These are phyloP conservation scores for Saitozyma podzolica DNA, from an alignment of 768 basidiomycete species.

Conservation along the genomic window DNA sequence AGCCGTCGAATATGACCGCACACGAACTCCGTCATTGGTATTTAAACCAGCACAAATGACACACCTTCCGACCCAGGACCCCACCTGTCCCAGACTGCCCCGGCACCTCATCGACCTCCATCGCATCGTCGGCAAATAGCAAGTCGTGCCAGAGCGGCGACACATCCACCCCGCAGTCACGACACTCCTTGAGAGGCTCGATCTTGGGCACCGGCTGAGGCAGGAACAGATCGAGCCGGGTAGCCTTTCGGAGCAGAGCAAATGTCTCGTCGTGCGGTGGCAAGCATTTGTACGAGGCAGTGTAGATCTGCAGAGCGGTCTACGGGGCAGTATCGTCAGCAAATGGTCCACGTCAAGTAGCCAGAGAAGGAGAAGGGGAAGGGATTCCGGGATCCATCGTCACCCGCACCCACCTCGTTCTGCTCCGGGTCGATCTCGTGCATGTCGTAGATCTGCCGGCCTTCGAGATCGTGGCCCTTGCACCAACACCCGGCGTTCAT, in stretches of 20 bases:
- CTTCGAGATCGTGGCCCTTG: conserved; percentile 65
- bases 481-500: conserved; percentile 78
- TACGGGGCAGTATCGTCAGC: conserved; percentile 47
- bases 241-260: conserved; percentile 83
- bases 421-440: conserved; percentile 77
- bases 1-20: background rate
- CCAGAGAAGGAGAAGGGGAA: background rate
- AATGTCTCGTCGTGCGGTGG: conserved; percentile 66
- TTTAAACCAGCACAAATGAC: conserved; percentile 40
- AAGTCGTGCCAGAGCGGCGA: conserved; percentile 40
- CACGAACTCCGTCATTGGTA: conserved; percentile 1
- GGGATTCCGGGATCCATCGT: background rate
- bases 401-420: conserved; percentile 64
- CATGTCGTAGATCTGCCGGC: conserved; percentile 72
- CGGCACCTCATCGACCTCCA: conserved; percentile 16
- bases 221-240: conserved; percentile 73
- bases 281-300: conserved; percentile 79
- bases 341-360: background rate
- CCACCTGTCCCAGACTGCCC: background rate
- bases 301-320: conserved; percentile 89
- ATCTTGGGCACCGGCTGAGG: conserved; percentile 1
- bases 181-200: conserved; percentile 18
- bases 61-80: conserved; percentile 11
- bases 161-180: conserved; percentile 36
- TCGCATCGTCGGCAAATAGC: background rate